Percentiles rank a stretch among this genome's conserved stretches.
These are phyloP conservation scores for Aegilops bicornis DNA, from an alignment of 176 grass and related monocot genomes.

Conservation along the genomic window DNA sequence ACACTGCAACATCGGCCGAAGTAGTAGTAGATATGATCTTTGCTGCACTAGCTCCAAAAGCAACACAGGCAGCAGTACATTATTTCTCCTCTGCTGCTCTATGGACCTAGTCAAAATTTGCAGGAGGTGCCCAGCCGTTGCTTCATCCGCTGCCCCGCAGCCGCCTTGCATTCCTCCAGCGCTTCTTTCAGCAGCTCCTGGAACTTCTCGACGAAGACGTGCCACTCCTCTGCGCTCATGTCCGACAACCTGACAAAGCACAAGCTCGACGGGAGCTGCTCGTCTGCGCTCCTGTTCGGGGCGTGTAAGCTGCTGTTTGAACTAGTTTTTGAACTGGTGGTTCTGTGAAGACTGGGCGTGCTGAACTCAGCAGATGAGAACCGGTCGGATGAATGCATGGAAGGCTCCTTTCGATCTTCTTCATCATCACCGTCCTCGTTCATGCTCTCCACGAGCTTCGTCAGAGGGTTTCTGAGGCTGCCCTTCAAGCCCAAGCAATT, in stretches of 20 bases:
- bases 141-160: slow-evolving; percentile 48
- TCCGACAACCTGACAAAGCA: slow-evolving; percentile 63
- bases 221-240: slow-evolving; percentile 63
- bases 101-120: slow-evolving; percentile 68
- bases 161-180: slow-evolving; percentile 16
- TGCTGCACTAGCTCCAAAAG: slow-evolving; percentile 23
- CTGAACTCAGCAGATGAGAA: slow-evolving; percentile 9
- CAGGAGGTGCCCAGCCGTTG: slow-evolving; percentile 68
- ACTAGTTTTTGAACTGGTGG: slow-evolving; percentile 27
- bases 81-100: slow-evolving; percentile 26
- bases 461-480: slow-evolving; percentile 52
- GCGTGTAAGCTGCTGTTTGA: slow-evolving; percentile 24
- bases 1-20: slow-evolving; percentile 5
- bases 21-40: slow-evolving; percentile 16
- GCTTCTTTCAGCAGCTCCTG: slow-evolving; percentile 53
- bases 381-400: neutral
- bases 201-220: slow-evolving; percentile 50
- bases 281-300: slow-evolving; percentile 53
- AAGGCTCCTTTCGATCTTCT: slow-evolving; percentile 27
- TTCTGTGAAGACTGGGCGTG: slow-evolving; percentile 24
- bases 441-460: slow-evolving; percentile 48
- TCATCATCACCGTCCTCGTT: slow-evolving; percentile 49
- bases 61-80: slow-evolving; percentile 19
- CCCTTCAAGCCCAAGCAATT: slow-evolving; percentile 33
- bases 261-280: slow-evolving; percentile 53